These are phyloP conservation scores for Cruciata laevipes DNA, from an alignment of 257 asterid species.

Conservation along the genomic window DNA sequence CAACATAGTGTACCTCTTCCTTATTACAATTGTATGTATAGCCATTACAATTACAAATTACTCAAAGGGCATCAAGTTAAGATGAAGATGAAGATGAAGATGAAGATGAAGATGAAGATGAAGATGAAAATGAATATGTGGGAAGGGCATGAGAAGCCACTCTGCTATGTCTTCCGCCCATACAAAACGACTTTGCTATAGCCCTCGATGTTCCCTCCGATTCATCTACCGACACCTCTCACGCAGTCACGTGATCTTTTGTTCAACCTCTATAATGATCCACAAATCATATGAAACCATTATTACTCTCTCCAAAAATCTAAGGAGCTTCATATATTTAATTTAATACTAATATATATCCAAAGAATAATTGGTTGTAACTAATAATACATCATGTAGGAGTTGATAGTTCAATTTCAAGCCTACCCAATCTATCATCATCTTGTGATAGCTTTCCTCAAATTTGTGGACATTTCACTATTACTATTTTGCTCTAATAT, in stretches of 20 bases:
- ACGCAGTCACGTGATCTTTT: constrained; percentile 26
- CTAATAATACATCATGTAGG: too few species aligned
- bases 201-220: background rate
- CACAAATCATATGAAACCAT: background rate
- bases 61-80: constrained; percentile 6
- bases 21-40: too few species aligned
- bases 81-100: background rate
- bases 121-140: constrained; percentile 15
- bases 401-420: too few species aligned
- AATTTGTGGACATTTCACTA: too few species aligned
- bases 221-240: constrained; percentile 29
- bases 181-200: background rate
- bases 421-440: too few species aligned
- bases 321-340: background rate
- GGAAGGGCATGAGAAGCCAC: constrained; percentile 19
- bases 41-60: background rate
- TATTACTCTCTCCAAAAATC: background rate
- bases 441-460: too few species aligned
- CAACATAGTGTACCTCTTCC: too few species aligned
- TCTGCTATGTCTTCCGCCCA: constrained; percentile 12
- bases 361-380: too few species aligned
- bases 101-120: constrained; percentile 8
- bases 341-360: too few species aligned
- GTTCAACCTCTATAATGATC: constrained; percentile 3
- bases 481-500: too few species aligned